A percentile compares a stretch with the other conserved stretches of the same genome.
phyloP scores from a whole-genome alignment of 2,329 filamentous ascomycete species.

The Arachnopeziza araneosa region DNA sequence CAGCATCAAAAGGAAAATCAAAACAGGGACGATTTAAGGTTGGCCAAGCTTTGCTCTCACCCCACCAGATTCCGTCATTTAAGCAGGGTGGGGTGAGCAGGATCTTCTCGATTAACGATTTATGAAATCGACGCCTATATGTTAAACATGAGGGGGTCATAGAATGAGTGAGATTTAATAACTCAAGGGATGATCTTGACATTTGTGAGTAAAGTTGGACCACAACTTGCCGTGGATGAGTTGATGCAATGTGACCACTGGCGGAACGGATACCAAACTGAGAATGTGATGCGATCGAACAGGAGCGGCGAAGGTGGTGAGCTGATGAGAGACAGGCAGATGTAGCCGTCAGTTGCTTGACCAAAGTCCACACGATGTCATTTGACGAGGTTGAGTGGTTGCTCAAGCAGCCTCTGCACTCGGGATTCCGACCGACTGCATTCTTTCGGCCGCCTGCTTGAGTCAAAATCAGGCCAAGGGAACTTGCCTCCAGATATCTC shows the following conservation, averaged over 20 bases:
- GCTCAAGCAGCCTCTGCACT: too few species aligned
- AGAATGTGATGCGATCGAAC: neutral
- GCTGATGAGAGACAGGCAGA: too few species aligned
- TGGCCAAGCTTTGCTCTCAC: neutral
- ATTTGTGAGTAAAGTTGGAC: neutral
- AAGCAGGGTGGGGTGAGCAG: neutral
- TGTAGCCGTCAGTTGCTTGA: too few species aligned
- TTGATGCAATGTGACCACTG: neutral
- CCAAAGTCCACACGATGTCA: too few species aligned
- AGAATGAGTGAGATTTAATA: neutral
- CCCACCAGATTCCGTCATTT: neutral
- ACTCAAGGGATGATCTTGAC: neutral
- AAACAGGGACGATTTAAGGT: neutral
- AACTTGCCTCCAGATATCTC: too few species aligned
- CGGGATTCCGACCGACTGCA: too few species aligned
- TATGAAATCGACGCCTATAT: neutral
- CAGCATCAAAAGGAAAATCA: neutral
- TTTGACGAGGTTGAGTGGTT: too few species aligned
- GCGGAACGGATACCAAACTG: neutral
- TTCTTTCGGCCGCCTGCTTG: too few species aligned
- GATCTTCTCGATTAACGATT: neutral
- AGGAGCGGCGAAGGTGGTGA: neutral
- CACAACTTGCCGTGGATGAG: neutral
- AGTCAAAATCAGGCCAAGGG: too few species aligned
- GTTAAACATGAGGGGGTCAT: neutral